phyloP scores from a whole-genome alignment of 352 stramenopile species.

The Nothophytophthora sp. region DNA sequence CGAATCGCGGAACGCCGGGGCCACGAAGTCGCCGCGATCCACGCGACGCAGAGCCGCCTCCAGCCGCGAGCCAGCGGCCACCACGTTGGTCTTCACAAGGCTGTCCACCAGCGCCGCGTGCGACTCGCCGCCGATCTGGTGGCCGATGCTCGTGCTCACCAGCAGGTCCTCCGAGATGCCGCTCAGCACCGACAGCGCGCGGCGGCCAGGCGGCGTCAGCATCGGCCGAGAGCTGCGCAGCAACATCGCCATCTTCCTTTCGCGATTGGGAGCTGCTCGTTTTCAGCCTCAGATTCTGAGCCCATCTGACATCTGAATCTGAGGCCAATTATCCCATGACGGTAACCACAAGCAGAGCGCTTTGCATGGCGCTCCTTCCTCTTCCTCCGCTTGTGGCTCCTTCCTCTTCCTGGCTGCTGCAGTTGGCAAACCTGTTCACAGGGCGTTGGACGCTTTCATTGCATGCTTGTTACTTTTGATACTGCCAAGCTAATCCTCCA shows the following conservation, averaged over 20 bases:
- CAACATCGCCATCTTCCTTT: conserved; percentile 8
- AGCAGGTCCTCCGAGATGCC: conserved; percentile 82
- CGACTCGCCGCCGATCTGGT: conserved; percentile 76
- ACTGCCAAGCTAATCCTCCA: too few relatives aligned
- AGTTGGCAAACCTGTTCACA: too few relatives aligned
- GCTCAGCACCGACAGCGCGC: conserved; percentile 60
- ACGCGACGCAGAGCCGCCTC: conserved; percentile 62
- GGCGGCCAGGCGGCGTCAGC: conserved; percentile 8
- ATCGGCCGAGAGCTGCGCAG: conserved; percentile 5
- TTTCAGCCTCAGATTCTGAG: not conserved
- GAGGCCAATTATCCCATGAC: not conserved
- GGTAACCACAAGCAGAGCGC: too few relatives aligned
- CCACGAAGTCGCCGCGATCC: conserved; percentile 67
- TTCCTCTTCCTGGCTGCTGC: too few relatives aligned
- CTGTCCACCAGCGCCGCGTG: conserved; percentile 74
- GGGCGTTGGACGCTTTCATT: too few relatives aligned
- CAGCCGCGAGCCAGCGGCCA: conserved; percentile 51
- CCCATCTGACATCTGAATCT: conserved; percentile 13
- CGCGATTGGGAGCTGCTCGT: too few relatives aligned
- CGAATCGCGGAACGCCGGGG: conserved; percentile 24
- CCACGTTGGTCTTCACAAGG: conserved; percentile 74
- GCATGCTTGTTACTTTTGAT: too few relatives aligned
- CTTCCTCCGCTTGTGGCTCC: too few relatives aligned
- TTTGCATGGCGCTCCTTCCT: too few relatives aligned
- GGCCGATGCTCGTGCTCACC: conserved; percentile 81